Base-by-base conservation (phyloP, 75 land plant genomes). In the Isoetes taiwanensis region DNA sequence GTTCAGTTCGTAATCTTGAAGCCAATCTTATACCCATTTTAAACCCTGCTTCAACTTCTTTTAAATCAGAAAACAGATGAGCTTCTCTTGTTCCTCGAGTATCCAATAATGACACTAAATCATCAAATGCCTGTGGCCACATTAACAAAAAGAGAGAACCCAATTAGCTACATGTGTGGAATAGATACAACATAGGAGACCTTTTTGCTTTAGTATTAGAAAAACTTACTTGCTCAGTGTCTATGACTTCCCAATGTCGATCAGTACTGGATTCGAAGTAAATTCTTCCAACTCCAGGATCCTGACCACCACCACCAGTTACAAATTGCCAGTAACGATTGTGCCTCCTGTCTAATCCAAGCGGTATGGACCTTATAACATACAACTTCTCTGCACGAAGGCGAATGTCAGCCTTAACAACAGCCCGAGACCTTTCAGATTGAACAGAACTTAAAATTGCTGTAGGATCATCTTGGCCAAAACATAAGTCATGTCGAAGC, bases 281-380 rank as follows among this genome's bases (percentile, higher is more conserved):
- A 19, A 93, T 85, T 38, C 98, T 73, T 17, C 89, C 98, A 61
- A 76, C 68, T 39, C 95, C 90, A 61, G 90, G 96, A 73, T 93
- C 98, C 60, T 79, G 80, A 5, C 71, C 73, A 28, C 84, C 90
- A 52, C 81, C 64, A 56, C 78, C 81, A 20, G 98, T 75, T 28
- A 77, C 77, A 62, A 93, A 93, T 46, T 77, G 95, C 98, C 98
- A 93, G 60, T 87, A 93, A 4, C 98, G 72, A 41, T 93, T 93
- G 40, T 72, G 75, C 61, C 98, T 81, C 2, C 98, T 75, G 62
- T 93, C 98, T 66, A 74, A 82, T 20, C 98, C 98, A 46, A 93
- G 72, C 2, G 98, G 95, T 61, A 88, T 57, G 17, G 95, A 88
- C 59, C 96, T 80, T 57, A 84, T 82, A 2, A 79, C 86, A 74